Percentiles rank a stretch among this genome's conserved stretches.
Evolutionary conservation across 306 rosid species (phyloP).

Genomic region (Urtica urens): DNA sequence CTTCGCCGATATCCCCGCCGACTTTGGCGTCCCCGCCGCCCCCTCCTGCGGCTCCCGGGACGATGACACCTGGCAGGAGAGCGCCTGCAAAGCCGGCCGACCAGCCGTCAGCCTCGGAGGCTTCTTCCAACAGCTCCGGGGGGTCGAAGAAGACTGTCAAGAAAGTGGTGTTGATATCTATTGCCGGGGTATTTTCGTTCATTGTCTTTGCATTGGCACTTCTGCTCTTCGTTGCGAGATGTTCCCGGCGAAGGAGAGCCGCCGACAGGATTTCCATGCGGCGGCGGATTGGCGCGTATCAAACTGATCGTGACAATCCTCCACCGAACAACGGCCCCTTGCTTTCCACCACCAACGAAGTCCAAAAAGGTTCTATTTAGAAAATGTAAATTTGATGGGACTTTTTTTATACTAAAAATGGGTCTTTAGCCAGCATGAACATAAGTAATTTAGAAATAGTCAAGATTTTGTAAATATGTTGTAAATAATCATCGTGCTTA

Average conservation of each 20-base stretch:
- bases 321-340: constrained; percentile 30
- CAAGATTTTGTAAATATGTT: too few species aligned
- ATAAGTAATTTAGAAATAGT: too few species aligned
- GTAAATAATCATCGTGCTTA: too few species aligned
- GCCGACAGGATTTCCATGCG: constrained; percentile 40
- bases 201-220: constrained; percentile 42
- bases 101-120: constrained; percentile 43
- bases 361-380: constrained; percentile 72
- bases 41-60: constrained; percentile 30
- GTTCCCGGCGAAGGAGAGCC: constrained; percentile 35
- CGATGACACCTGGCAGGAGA: constrained; percentile 30
- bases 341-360: constrained; percentile 36
- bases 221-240: constrained; percentile 50
- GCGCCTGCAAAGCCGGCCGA: constrained; percentile 43
- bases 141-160: constrained; percentile 33
- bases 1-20: constrained; percentile 38
- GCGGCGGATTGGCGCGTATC: constrained; percentile 53
- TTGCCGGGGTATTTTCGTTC: constrained; percentile 41
- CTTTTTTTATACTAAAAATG: too few species aligned
- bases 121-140: constrained; percentile 50
- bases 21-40: constrained; percentile 25
- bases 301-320: constrained; percentile 45
- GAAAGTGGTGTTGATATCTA: constrained; percentile 64
- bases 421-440: too few species aligned
- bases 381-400: too few species aligned